phyloP scores from a whole-genome alignment of 768 basidiomycete species.

The Trametes coccinea region DNA sequence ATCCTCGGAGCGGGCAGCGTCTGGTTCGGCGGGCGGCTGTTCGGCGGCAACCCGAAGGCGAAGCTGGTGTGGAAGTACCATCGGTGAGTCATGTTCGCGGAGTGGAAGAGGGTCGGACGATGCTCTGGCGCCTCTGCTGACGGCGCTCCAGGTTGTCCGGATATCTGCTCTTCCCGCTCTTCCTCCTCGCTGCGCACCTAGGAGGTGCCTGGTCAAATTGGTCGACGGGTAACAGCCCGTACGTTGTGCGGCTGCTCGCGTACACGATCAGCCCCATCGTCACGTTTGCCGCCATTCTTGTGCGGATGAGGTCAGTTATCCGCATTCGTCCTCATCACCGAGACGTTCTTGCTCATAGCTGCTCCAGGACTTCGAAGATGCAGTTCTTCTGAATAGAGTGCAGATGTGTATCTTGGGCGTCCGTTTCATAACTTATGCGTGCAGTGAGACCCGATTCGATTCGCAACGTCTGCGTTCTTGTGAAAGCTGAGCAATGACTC shows the following conservation, averaged over 20 bases:
- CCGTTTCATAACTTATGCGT: not conserved
- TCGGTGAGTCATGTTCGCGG: slow-evolving; percentile 41
- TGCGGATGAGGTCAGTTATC: slow-evolving; percentile 46
- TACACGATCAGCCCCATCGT: slow-evolving; percentile 58
- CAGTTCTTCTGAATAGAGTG: slow-evolving; percentile 42
- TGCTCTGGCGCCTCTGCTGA: not conserved
- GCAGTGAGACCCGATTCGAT: not conserved
- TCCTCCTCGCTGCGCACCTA: slow-evolving; percentile 64
- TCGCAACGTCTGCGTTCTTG: not conserved
- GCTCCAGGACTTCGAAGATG: slow-evolving; percentile 62
- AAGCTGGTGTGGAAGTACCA: slow-evolving; percentile 86
- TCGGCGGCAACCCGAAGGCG: slow-evolving; percentile 72
- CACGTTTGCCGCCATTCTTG: slow-evolving; percentile 45
- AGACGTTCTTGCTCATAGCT: not conserved
- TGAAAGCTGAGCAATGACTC: not conserved
- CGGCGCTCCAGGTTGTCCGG: slow-evolving; percentile 58
- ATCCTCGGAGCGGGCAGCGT: slow-evolving; percentile 72
- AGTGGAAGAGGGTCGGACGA: not conserved
- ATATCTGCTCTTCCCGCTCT: slow-evolving; percentile 62
- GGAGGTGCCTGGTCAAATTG: slow-evolving; percentile 73
- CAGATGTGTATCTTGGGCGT: not conserved
- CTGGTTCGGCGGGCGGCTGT: slow-evolving; percentile 68
- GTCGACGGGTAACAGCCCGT: slow-evolving; percentile 41
- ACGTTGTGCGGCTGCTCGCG: slow-evolving; percentile 46
- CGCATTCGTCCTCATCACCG: not conserved